Evolutionary conservation across 768 basidiomycete species (phyloP), one percentile per base, ranked within the genome.

Genomic region (Sistotremastrum suecicum): DNA sequence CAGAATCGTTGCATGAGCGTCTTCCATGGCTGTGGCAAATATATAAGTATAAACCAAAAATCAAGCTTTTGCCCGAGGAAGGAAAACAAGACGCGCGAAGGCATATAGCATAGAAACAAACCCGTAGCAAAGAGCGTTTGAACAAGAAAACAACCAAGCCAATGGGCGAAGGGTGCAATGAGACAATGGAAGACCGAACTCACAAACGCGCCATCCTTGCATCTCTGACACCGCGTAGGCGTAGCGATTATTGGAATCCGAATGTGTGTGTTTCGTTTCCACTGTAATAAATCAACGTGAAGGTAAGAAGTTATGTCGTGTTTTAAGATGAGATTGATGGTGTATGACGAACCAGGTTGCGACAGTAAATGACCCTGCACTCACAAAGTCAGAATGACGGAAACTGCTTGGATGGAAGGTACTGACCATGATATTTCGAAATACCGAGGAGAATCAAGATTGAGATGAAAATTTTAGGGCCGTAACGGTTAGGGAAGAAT

Each of bases 171-270:
- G 6, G 9, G 5, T 9, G 20, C 20, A 28, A 7, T 5, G 7
- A 39, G 10, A 43, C 35, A 2, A 11, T 34, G 42, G 43, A 37
- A 35, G 34, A 35, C 48, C 49, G 32, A 41, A 82, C 94, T 66
- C 58, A 99, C 94, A 78, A 65, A 98, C 83, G 64, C 95, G 74
- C 95, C 95, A 99, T 56, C 95, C 95, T 64, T 99, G 95, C 94
- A 98, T 98, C 66, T 97, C 92, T 40, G 85, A 81, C 38, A 95
- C 73, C 5, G 75, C 83, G 63, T 80, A 97, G 40, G 71, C 56
- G 62, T 75, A 80, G 47, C 75, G 74, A 49, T 68, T 71, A 75
- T 88, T 80, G 51, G 67, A 70, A 38, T 86, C 90, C 20, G 70
- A 62, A 53, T 79, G 73, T 4, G 87, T 80, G 58, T 71, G 74